Percentiles rank a stretch among this genome's conserved stretches.
These are phyloP conservation scores for Micromonas pusilla DNA, from an alignment of 139 green algal genomes.

Conservation along the genomic window DNA sequence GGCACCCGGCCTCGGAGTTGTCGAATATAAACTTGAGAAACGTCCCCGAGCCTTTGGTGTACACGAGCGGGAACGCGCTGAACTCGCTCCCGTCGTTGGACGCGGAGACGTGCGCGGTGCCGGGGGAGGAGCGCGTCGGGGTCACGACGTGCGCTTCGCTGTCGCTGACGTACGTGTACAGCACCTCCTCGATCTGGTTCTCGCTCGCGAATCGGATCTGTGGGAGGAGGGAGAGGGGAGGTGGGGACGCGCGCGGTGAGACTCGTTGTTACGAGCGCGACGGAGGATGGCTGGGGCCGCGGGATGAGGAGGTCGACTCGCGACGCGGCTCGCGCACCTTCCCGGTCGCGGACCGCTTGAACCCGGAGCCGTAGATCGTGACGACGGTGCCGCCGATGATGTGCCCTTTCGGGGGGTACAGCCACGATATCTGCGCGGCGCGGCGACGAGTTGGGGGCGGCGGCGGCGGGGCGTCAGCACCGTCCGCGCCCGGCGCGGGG, in stretches of 20 bases:
- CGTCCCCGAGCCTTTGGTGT: conserved; percentile 25
- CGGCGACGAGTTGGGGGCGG: neutral
- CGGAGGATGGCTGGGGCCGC: too few relatives aligned
- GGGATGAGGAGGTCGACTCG: too few relatives aligned
- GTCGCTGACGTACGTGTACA: neutral
- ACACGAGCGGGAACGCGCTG: conserved; percentile 10
- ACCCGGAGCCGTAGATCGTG: conserved; percentile 24
- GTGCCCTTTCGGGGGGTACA: conserved; percentile 24
- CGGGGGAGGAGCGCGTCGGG: neutral
- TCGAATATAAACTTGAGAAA: conserved; percentile 27
- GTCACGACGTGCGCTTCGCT: neutral
- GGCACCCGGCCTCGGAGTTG: conserved; percentile 17
- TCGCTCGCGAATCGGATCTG: conserved; percentile 14
- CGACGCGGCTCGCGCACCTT: too few relatives aligned
- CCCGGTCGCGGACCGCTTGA: too few relatives aligned
- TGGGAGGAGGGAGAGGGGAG: neutral
- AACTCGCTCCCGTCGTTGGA: conserved; percentile 22
- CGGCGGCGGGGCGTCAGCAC: neutral
- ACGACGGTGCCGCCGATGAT: conserved; percentile 19
- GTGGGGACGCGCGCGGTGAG: too few relatives aligned
- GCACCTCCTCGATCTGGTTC: conserved; percentile 20
- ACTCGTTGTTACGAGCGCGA: too few relatives aligned
- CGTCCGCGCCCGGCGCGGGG: too few relatives aligned
- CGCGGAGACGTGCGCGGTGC: conserved; percentile 2
- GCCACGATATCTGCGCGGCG: conserved; percentile 11